Percentiles rank a stretch among this genome's conserved stretches.
Evolutionary conservation across 164 flowering plant genomes (phyloP).

Genomic region (Tinospora cordifolia): DNA sequence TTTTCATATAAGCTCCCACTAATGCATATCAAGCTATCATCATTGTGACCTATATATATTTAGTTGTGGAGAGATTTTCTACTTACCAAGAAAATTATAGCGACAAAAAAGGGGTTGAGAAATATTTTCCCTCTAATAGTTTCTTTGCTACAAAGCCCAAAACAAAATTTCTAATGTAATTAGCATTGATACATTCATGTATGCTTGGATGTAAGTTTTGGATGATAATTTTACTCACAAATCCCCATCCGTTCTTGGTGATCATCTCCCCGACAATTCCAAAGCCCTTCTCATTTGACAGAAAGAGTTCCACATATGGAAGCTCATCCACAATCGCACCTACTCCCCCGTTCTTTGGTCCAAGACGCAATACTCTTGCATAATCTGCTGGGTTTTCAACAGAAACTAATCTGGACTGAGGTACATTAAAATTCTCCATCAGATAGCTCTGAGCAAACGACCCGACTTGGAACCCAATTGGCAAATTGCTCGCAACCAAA

Average conservation of each 20-base stretch:
- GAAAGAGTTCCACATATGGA: slow-evolving; percentile 64
- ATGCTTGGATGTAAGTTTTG: background rate
- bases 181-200: background rate
- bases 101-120: too few relatives aligned
- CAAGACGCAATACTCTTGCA: slow-evolving; percentile 43
- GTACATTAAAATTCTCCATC: slow-evolving; percentile 34
- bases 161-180: background rate
- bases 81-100: too few relatives aligned
- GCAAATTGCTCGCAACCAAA: slow-evolving; percentile 46
- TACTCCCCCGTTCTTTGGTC: slow-evolving; percentile 60
- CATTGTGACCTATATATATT: too few relatives aligned
- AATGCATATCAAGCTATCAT: too few relatives aligned
- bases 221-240: slow-evolving; percentile 46
- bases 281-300: slow-evolving; percentile 38
- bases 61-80: too few relatives aligned
- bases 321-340: slow-evolving; percentile 77
- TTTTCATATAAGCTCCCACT: too few relatives aligned
- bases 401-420: slow-evolving; percentile 38
- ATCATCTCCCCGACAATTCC: slow-evolving; percentile 57
- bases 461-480: slow-evolving; percentile 72
- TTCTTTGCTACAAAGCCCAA: background rate
- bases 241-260: slow-evolving; percentile 81
- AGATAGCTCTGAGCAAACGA: slow-evolving; percentile 57
- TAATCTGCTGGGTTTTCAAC: slow-evolving; percentile 50
- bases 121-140: too few relatives aligned